Evolutionary conservation across 345 rosid species (phyloP).

Genomic region (Eucalyptus tenuipes): DNA sequence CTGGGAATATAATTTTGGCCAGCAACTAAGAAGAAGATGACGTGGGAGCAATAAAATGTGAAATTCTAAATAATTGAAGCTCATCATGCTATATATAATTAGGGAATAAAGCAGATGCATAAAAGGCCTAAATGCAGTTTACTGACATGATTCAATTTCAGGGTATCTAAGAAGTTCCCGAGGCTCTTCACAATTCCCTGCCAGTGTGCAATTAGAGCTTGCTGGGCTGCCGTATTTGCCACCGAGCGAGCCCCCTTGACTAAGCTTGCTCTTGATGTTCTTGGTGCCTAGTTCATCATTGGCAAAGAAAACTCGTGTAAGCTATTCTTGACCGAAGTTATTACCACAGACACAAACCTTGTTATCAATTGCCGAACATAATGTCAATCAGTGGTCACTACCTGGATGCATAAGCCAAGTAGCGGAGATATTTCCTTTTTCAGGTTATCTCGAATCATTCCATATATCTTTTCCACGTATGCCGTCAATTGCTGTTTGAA

Average conservation of each 20-base stretch:
- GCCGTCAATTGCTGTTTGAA: conserved; percentile 97
- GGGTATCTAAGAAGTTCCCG: conserved; percentile 68
- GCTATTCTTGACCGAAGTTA: background rate
- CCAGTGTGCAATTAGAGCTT: conserved; percentile 91
- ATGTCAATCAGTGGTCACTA: conserved; percentile 1
- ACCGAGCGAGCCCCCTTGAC: conserved; percentile 88
- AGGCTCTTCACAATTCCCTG: conserved; percentile 95
- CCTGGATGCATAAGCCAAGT: conserved; percentile 98
- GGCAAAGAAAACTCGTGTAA: background rate
- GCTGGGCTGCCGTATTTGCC: conserved; percentile 73
- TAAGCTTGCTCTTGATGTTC: conserved; percentile 94
- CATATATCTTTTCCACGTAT: conserved; percentile 91
- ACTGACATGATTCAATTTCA: conserved; percentile 67
- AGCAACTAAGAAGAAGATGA: background rate
- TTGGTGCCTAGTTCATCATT: conserved; percentile 59
- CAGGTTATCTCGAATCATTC: conserved; percentile 92
- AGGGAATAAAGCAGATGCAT: background rate
- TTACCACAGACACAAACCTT: background rate
- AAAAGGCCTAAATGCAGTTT: background rate
- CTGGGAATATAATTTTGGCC: background rate
- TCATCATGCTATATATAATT: background rate
- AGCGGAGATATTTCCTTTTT: conserved; percentile 95
- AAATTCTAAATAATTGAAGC: background rate
- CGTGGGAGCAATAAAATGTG: background rate
- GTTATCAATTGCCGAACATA: background rate